A percentile compares a stretch with the other conserved stretches of the same genome.
phyloP scores from a whole-genome alignment of 2,329 filamentous ascomycete genomes.

The Talaromyces sp. region DNA sequence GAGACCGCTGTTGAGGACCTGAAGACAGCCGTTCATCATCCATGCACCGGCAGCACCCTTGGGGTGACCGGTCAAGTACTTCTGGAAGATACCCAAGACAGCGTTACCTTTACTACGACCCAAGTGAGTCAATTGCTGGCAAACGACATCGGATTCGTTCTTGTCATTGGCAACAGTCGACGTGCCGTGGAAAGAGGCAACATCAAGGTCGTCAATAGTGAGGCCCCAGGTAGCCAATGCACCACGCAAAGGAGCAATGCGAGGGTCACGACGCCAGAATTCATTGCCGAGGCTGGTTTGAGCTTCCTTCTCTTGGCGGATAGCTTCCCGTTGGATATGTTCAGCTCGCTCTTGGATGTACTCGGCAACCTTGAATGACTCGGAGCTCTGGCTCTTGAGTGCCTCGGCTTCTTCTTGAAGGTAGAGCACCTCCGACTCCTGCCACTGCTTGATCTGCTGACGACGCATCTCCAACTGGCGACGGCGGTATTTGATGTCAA shows the following conservation, averaged over 20 bases:
- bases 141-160: conserved; percentile 97
- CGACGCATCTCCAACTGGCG: conserved; percentile 92
- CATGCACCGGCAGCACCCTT: conserved; percentile 99
- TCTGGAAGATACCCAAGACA: conserved; percentile 96
- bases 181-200: conserved; percentile 98
- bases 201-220: conserved; percentile 89
- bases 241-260: conserved; percentile 92
- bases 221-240: conserved; percentile 97
- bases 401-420: conserved; percentile 88
- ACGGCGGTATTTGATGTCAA: conserved; percentile 96
- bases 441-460: conserved; percentile 93
- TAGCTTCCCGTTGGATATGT: conserved; percentile 85
- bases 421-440: conserved; percentile 90
- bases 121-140: conserved; percentile 91
- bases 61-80: conserved; percentile 96
- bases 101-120: conserved; percentile 96
- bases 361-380: conserved; percentile 74
- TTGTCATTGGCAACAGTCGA: conserved; percentile 99
- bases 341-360: conserved; percentile 80
- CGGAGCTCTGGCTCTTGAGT: conserved; percentile 73
- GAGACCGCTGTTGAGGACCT: conserved; percentile 89
- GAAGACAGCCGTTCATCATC: conserved; percentile 99
- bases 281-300: conserved; percentile 92
- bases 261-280: conserved; percentile 96
- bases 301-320: conserved; percentile 88